Evolutionary conservation across 208 protist species (phyloP).

Genomic region (Crithidia expoeki): DNA sequence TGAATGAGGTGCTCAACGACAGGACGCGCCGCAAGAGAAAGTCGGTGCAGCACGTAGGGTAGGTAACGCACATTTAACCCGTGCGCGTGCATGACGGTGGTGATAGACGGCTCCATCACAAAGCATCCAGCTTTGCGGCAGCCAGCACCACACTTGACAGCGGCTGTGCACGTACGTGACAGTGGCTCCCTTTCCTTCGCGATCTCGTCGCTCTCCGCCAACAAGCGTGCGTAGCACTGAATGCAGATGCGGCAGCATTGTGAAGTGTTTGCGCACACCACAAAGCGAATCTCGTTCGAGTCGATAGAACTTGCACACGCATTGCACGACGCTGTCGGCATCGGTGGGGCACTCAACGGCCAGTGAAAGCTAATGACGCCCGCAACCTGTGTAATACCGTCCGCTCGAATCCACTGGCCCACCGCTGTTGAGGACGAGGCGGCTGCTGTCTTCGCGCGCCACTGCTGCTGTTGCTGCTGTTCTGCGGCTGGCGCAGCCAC

Average conservation of each 20-base stretch:
- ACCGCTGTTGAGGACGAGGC: constrained; percentile 6
- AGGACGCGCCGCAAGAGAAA: constrained; percentile 47
- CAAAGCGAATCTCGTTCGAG: constrained; percentile 75
- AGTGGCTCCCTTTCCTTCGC: background rate
- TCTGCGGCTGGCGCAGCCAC: background rate
- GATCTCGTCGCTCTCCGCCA: constrained; percentile 16
- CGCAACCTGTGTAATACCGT: constrained; percentile 61
- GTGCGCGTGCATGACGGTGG: constrained; percentile 64
- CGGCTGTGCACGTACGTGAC: constrained; percentile 39
- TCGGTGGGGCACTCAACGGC: constrained; percentile 31
- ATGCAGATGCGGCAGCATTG: constrained; percentile 81
- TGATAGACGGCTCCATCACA: constrained; percentile 59
- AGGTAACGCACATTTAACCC: constrained; percentile 78
- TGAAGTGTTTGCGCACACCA: constrained; percentile 53
- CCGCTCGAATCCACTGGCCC: constrained; percentile 45
- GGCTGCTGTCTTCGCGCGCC: background rate
- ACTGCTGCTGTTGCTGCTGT: background rate
- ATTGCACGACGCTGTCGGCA: constrained; percentile 50
- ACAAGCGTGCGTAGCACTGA: constrained; percentile 64
- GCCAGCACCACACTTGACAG: constrained; percentile 54
- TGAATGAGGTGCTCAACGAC: constrained; percentile 69
- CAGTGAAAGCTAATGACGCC: constrained; percentile 66
- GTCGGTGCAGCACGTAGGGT: constrained; percentile 79
- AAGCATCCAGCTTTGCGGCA: constrained; percentile 49
- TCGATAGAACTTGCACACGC: constrained; percentile 57